phyloP scores from a whole-genome alignment of 176 grass and related monocot species.

The Juncus inflexus region DNA sequence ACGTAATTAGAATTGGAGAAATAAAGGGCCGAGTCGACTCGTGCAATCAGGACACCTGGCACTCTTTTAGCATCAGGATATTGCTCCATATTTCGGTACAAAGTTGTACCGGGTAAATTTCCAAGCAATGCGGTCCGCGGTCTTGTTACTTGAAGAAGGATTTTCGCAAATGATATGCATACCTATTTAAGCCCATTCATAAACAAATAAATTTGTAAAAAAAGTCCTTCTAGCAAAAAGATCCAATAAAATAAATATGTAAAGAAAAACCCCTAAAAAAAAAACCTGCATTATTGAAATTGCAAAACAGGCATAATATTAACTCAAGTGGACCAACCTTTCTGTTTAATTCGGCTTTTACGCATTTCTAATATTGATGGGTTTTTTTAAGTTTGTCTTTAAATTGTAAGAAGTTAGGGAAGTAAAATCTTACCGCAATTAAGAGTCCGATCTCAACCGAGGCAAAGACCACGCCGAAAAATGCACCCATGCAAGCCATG shows the following conservation, averaged over 20 bases:
- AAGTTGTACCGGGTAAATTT: conserved; percentile 68
- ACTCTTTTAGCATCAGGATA: conserved; percentile 82
- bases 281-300: neutral
- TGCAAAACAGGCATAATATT: neutral
- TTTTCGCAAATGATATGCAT: conserved; percentile 80
- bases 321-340: neutral
- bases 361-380: neutral
- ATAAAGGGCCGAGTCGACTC: conserved; percentile 92
- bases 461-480: conserved; percentile 73
- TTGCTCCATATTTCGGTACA: conserved; percentile 83
- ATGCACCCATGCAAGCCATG: conserved; percentile 93
- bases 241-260: neutral
- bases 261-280: neutral
- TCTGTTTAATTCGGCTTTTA: neutral
- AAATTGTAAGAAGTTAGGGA: neutral
- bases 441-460: conserved; percentile 89
- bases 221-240: too few species aligned
- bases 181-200: conserved; percentile 34
- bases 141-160: conserved; percentile 96
- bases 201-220: too few species aligned
- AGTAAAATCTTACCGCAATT: conserved; percentile 60
- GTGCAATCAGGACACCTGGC: conserved; percentile 64
- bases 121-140: conserved; percentile 84
- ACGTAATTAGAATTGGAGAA: conserved; percentile 98
- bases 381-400: conserved; percentile 2